Percentiles rank a stretch among this genome's conserved stretches.
Conservation (phyloP, 495 filamentous ascomycete genomes). For the Neurospora sp. region DNA sequence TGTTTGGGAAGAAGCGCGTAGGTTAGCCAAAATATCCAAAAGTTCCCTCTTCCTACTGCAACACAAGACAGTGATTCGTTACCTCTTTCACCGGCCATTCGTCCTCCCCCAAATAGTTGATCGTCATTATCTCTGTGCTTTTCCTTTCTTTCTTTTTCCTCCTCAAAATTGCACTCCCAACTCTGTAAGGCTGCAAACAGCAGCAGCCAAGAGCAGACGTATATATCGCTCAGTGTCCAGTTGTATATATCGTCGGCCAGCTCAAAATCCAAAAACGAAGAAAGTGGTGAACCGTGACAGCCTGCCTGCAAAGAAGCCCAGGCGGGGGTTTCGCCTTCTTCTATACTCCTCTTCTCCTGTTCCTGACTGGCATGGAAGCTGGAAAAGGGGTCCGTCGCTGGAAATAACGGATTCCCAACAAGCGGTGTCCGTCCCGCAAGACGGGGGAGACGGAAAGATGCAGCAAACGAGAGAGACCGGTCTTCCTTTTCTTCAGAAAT, state of each 20-base stretch:
- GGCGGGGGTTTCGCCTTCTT: not conserved
- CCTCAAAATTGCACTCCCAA: no score
- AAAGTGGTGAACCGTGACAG: not conserved
- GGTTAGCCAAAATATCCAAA: conserved; percentile 1
- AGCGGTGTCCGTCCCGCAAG: not conserved
- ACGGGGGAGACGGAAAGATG: not conserved
- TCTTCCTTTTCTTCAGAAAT: not conserved
- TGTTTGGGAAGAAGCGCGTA: conserved; percentile 1
- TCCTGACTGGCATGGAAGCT: not conserved
- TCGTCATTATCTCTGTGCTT: conserved; percentile 21
- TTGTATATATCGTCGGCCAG: not conserved
- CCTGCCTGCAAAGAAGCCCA: not conserved
- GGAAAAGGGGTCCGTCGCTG: not conserved
- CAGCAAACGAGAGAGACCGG: not conserved
- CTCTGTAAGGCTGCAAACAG: not conserved
- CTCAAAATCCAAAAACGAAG: not conserved
- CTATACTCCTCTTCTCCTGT: not conserved
- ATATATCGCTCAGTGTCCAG: not conserved
- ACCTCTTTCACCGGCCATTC: conserved; percentile 59
- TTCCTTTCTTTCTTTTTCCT: conserved; percentile 23
- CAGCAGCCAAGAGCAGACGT: not conserved
- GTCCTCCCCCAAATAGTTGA: not conserved
- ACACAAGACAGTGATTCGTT: not conserved
- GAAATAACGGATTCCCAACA: not conserved
- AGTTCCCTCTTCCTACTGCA: no score